Evolutionary conservation across 768 basidiomycete species (phyloP), one percentile per base, ranked within the genome.

Genomic region (Suillus alpinus): DNA sequence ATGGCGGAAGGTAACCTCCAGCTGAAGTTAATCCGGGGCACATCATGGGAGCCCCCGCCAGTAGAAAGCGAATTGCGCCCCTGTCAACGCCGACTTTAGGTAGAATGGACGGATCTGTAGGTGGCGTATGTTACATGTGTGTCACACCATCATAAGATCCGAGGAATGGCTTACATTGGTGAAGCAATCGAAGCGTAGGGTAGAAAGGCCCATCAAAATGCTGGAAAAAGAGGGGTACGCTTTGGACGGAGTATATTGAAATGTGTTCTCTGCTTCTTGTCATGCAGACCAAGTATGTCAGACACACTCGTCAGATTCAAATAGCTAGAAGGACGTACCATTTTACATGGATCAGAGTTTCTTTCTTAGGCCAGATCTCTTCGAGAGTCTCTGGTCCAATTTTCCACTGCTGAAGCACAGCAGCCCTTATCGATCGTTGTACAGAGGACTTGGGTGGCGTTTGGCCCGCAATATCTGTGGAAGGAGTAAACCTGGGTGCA

Each of bases 361-460:
- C 96, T 81, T 98, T 99, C 91, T 98, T 99, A 3, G 95, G 94
- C 97, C 97, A 99, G 56, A 99, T 84, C 67, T 84, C 84, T 71
- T 99, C 97, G 34, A 98, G 78, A 2, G 88, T 86, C 64, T 92
- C 92, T 44, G 85, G 81, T 63, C 87, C 85, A 56, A 92, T 83
- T 67, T 86, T 91, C 83, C 93, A 90, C 73, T 96, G 94, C 20
- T 88, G 83, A 53, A 97, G 80, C 36, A 97, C 78, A 49, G 80
- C 81, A 26, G 87, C 77, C 59, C 97, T 88, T 75, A 98, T 94
- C 66, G 85, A 83, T 69, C 97, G 83, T 72, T 98, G 96, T 7
- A 94, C 88, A 29, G 95, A 98, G 37, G 93, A 87, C 75, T 98
- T 98, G 61, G 98, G 84, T 41, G 91, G 90, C 13, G 94, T 94